These are phyloP conservation scores for Thymus quinquecostatus DNA, from an alignment of 257 asterid species.

Conservation along the genomic window DNA sequence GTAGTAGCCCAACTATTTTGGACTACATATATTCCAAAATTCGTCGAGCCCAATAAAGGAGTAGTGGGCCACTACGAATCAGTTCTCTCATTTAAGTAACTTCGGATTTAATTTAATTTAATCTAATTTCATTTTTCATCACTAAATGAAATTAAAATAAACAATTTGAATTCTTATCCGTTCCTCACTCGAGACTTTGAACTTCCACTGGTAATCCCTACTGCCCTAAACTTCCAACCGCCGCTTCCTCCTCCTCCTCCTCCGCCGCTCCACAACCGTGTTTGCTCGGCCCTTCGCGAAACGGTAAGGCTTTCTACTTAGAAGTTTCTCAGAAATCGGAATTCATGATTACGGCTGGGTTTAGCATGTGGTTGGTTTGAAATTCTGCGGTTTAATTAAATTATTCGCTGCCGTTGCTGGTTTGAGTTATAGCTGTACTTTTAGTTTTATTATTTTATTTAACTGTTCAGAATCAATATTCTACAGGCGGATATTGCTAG, in stretches of 20 bases:
- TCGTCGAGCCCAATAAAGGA: no score
- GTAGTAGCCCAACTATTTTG: no score
- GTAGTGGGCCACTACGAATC: no score
- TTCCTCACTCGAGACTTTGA: background rate
- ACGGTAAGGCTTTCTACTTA: slow-evolving; percentile 5
- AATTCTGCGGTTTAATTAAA: background rate
- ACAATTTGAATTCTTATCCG: background rate
- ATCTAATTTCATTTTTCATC: no score
- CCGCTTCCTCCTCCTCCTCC: slow-evolving; percentile 7
- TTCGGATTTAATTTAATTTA: no score
- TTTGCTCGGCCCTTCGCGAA: background rate
- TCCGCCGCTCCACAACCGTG: background rate
- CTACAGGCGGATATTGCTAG: slow-evolving; percentile 9
- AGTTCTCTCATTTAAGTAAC: no score
- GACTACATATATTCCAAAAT: no score
- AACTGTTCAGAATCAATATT: slow-evolving; percentile 15
- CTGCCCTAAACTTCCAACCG: background rate
- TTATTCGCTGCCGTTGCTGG: background rate
- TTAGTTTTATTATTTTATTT: slow-evolving; percentile 8
- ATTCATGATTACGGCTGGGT: slow-evolving; percentile 8
- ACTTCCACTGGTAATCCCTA: background rate
- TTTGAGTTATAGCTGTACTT: background rate
- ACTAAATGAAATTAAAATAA: background rate
- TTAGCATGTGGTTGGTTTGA: slow-evolving; percentile 23
- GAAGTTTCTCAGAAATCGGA: background rate